Percentiles rank a stretch among this genome's conserved stretches.
Evolutionary conservation across 768 basidiomycete genomes (phyloP).

Genomic region (Chalciporus piperatus): DNA sequence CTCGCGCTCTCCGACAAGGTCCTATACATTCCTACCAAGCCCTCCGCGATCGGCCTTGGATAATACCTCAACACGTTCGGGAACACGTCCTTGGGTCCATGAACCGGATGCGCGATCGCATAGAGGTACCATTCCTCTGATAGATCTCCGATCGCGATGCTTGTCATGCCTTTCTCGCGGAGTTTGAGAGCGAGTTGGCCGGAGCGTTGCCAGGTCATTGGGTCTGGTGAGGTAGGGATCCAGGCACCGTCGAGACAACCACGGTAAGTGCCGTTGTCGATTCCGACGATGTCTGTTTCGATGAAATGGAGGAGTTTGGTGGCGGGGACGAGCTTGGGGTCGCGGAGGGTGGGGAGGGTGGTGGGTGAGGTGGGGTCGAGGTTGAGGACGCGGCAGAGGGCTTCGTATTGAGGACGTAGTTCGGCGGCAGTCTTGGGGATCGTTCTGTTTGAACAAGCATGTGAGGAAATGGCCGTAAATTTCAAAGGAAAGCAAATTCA

Average conservation of each 20-base stretch:
- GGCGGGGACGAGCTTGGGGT: conserved; percentile 46
- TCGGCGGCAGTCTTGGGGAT: conserved; percentile 59
- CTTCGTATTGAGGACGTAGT: conserved; percentile 58
- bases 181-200: conserved; percentile 57
- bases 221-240: conserved; percentile 48
- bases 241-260: conserved; percentile 60
- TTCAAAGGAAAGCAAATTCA: conserved; percentile 29
- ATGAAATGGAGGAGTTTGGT: conserved; percentile 53
- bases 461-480: not conserved
- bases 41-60: conserved; percentile 44
- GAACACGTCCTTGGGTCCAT: conserved; percentile 45
- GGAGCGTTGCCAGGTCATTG: conserved; percentile 68
- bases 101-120: conserved; percentile 62
- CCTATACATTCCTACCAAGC: conserved; percentile 45
- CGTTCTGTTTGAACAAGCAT: conserved; percentile 29
- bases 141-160: conserved; percentile 61
- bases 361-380: conserved; percentile 52
- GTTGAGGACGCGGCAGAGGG: conserved; percentile 52
- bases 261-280: conserved; percentile 60
- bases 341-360: conserved; percentile 47
- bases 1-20: conserved; percentile 39
- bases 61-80: conserved; percentile 64
- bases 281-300: conserved; percentile 52
- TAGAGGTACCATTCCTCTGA: conserved; percentile 78
- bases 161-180: conserved; percentile 55